Evolutionary conservation across 225 moss, liverwort and hornwort species (phyloP).

Genomic region (Physcomitrellopsis africana): DNA sequence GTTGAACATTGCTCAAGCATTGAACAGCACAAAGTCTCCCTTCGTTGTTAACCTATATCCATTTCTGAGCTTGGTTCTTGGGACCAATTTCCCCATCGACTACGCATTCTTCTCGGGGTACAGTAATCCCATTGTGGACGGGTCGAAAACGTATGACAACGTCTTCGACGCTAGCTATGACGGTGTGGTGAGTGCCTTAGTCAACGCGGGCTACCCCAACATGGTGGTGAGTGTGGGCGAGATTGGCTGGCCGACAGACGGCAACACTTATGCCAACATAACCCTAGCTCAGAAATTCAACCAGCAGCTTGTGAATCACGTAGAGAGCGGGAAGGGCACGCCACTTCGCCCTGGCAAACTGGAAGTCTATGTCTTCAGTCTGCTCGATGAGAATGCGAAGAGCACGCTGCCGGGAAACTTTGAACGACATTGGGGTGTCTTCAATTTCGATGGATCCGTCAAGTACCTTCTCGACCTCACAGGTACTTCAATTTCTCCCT

Average conservation of each 20-base stretch:
- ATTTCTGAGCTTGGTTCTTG: slow-evolving; percentile 59
- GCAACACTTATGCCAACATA: slow-evolving; percentile 41
- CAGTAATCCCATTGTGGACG: slow-evolving; percentile 22
- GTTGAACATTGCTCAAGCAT: slow-evolving; percentile 28
- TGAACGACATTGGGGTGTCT: no score
- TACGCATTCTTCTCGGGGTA: slow-evolving; percentile 57
- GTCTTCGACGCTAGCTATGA: slow-evolving; percentile 74
- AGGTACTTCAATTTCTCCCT: no score
- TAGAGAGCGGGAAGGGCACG: no score
- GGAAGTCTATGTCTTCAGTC: no score
- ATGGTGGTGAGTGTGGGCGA: slow-evolving; percentile 65
- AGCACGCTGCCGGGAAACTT: no score
- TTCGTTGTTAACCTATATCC: slow-evolving; percentile 67
- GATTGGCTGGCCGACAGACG: slow-evolving; percentile 78
- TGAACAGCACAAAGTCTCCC: slow-evolving; percentile 55
- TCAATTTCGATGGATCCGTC: no score
- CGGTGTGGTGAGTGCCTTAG: slow-evolving; percentile 51
- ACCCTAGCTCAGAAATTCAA: neutral
- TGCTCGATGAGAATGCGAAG: no score
- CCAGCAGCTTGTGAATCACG: no score
- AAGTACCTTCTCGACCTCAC: no score
- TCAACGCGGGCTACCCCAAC: slow-evolving; percentile 44
- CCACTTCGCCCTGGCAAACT: no score
- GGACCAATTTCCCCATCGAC: slow-evolving; percentile 48
- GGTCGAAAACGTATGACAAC: slow-evolving; percentile 46